These are phyloP conservation scores for Acacia pycnantha DNA, from an alignment of 331 rosid species.

Conservation along the genomic window DNA sequence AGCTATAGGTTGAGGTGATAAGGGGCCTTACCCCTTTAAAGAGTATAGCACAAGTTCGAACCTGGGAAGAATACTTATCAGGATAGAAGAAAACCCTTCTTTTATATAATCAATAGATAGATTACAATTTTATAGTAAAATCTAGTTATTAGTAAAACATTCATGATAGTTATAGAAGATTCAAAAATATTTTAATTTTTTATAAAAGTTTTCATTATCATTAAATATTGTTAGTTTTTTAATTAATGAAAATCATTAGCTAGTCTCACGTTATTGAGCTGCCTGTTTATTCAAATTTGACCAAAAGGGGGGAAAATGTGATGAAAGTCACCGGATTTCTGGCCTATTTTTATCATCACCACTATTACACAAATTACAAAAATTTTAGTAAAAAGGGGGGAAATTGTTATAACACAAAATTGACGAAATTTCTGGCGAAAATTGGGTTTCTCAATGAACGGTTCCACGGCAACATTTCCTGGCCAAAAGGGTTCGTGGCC, in stretches of 20 bases:
- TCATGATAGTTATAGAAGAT: too few species aligned
- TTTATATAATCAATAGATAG: too few species aligned
- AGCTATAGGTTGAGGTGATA: too few species aligned
- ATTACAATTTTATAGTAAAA: too few species aligned
- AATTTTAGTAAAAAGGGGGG: neutral
- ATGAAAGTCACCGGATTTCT: neutral
- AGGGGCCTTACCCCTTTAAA: fast-evolving
- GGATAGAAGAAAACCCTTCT: too few species aligned
- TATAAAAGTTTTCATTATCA: too few species aligned
- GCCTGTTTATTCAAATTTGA: neutral
- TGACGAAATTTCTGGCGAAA: constrained; percentile 30
- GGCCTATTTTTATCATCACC: neutral
- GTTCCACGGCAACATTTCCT: constrained; percentile 86
- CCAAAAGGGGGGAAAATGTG: neutral
- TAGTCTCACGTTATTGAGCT: neutral
- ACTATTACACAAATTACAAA: neutral
- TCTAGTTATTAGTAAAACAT: too few species aligned
- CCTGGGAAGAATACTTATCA: too few species aligned
- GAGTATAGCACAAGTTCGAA: too few species aligned
- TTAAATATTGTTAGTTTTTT: too few species aligned
- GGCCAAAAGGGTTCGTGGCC: constrained; percentile 38
- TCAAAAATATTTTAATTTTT: too few species aligned
- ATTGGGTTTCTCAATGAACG: constrained; percentile 71
- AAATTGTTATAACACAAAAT: constrained; percentile 5
- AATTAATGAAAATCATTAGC: too few species aligned